Evolutionary conservation across 2,329 filamentous ascomycete genomes (phyloP).

Genomic region (Colletotrichum navitas): DNA sequence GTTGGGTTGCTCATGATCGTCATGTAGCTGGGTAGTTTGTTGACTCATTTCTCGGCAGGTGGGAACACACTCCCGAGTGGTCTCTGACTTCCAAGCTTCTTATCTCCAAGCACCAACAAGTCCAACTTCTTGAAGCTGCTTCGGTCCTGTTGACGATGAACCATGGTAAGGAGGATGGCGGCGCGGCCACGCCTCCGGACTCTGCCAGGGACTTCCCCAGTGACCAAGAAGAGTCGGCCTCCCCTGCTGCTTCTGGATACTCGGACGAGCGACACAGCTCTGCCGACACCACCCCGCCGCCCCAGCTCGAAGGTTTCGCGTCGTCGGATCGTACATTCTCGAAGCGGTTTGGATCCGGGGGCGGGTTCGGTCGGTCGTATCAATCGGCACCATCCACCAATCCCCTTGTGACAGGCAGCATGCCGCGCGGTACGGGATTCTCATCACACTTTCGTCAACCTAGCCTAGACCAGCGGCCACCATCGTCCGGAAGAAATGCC

Average conservation of each 20-base stretch:
- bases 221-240: constrained; percentile 79
- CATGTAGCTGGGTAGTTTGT: constrained; percentile 42
- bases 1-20: constrained; percentile 9
- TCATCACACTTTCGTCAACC: constrained; percentile 75
- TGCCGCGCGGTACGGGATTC: constrained; percentile 63
- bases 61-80: constrained; percentile 99
- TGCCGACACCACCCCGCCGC: constrained; percentile 91
- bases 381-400: constrained; percentile 75
- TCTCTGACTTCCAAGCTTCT: constrained; percentile 95
- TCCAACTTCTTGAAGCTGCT: constrained; percentile 95
- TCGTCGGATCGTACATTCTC: constrained; percentile 61
- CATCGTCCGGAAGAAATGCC: constrained; percentile 81
- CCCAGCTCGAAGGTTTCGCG: constrained; percentile 75
- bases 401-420: constrained; percentile 62
- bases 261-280: constrained; percentile 87
- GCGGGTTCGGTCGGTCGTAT: constrained; percentile 81
- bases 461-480: constrained; percentile 78
- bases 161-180: constrained; percentile 54
- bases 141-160: constrained; percentile 97
- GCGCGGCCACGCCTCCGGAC: constrained; percentile 73
- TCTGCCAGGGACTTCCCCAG: constrained; percentile 78
- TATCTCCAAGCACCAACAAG: constrained; percentile 99
- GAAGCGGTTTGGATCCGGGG: constrained; percentile 71
- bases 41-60: constrained; percentile 71
- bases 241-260: constrained; percentile 83